A percentile compares a stretch with the other conserved stretches of the same genome.
These are phyloP conservation scores for Gyromitra esculenta DNA, from an alignment of 2,329 filamentous ascomycete species.

Conservation along the genomic window DNA sequence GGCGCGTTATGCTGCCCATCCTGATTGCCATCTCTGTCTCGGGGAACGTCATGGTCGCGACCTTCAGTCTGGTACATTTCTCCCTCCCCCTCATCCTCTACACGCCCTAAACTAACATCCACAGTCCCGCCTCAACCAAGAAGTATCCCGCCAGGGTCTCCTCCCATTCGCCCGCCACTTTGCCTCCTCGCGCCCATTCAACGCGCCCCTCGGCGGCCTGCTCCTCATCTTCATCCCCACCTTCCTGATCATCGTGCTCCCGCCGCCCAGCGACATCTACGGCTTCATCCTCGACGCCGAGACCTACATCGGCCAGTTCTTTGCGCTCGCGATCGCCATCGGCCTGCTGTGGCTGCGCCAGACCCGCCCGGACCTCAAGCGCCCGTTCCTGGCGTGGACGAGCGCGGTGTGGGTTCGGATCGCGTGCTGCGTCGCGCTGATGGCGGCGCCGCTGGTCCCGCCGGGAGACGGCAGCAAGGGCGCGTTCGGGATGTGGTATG, in stretches of 20 bases:
- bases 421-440: background rate
- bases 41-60: constrained; percentile 71
- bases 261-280: constrained; percentile 73
- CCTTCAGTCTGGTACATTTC: constrained; percentile 61
- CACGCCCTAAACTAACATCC: constrained; percentile 63
- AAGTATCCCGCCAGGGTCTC: constrained; percentile 76
- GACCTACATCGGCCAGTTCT: constrained; percentile 2
- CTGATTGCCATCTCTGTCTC: constrained; percentile 73
- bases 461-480: background rate
- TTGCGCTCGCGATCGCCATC: background rate
- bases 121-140: constrained; percentile 63
- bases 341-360: constrained; percentile 14
- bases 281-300: constrained; percentile 57
- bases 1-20: constrained; percentile 66
- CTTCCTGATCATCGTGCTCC: constrained; percentile 71
- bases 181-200: constrained; percentile 73
- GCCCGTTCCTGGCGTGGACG: constrained; percentile 16
- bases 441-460: constrained; percentile 16
- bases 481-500: constrained; percentile 18
- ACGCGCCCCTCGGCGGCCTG: constrained; percentile 73
- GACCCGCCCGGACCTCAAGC: background rate
- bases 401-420: background rate
- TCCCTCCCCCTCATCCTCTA: constrained; percentile 65
- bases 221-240: constrained; percentile 76
- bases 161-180: constrained; percentile 71